phyloP scores from a whole-genome alignment of 306 rosid genomes.

The Vigna reflexopilosa region DNA sequence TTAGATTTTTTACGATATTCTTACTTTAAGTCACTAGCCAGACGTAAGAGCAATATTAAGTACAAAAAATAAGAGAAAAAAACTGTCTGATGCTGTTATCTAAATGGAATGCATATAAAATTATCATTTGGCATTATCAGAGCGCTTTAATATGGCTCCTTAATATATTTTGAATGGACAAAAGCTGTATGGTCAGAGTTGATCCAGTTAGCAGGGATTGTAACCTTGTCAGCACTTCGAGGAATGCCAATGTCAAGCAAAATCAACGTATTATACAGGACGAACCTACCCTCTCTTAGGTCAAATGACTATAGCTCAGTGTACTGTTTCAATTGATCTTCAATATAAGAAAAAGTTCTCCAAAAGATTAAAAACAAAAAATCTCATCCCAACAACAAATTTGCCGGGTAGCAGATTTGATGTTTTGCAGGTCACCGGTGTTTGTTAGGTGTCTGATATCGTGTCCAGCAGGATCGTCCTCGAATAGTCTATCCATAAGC shows the following conservation, averaged over 20 bases:
- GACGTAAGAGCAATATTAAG: background rate
- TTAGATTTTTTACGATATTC: background rate
- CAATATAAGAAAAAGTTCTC: constrained; percentile 15
- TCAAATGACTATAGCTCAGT: background rate
- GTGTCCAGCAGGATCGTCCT: background rate
- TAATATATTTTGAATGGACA: background rate
- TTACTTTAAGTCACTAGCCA: background rate
- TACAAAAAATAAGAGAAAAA: background rate
- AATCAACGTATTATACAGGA: constrained; percentile 2
- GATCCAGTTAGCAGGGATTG: background rate
- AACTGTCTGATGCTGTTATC: background rate
- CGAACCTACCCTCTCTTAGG: background rate
- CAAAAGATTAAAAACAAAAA: background rate
- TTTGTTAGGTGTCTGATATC: background rate
- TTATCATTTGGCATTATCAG: background rate
- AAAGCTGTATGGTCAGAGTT: constrained; percentile 14
- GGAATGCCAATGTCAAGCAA: background rate
- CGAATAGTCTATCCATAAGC: no score
- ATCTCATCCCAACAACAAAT: background rate
- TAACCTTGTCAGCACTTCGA: background rate
- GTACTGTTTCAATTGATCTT: background rate
- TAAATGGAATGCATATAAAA: constrained; percentile 14
- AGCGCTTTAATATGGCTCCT: background rate
- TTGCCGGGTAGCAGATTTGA: background rate
- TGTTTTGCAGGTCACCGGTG: background rate